Conservation (phyloP, 371 early-diverging fungal genomes). For the Apophysomyces elegans region DNA sequence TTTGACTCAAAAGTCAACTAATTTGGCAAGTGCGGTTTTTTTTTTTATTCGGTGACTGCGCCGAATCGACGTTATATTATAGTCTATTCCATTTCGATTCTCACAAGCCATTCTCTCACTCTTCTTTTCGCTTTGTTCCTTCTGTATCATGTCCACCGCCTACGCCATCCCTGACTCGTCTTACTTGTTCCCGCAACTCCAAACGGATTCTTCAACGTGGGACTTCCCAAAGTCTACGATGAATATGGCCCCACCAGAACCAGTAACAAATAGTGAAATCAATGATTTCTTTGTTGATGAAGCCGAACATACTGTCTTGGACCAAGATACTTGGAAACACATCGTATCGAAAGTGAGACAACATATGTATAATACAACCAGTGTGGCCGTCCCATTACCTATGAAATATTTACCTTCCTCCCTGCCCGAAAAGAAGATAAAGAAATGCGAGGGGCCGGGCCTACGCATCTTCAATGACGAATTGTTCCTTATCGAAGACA, state of each 20-base stretch:
- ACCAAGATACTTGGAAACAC: slow-evolving; percentile 18
- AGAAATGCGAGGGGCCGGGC: background rate
- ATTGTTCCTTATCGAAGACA: slow-evolving; percentile 15
- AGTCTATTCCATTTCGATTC: no score
- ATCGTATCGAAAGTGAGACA: slow-evolving; percentile 27
- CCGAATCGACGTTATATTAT: background rate
- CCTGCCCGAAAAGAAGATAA: slow-evolving; percentile 14
- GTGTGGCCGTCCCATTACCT: slow-evolving; percentile 27
- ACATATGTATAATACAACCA: slow-evolving; percentile 38
- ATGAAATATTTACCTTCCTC: slow-evolving; percentile 9
- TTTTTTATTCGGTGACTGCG: background rate
- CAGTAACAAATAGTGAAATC: background rate
- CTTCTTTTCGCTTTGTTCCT: background rate
- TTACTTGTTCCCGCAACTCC: slow-evolving; percentile 1
- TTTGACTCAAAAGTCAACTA: slow-evolving; percentile 1
- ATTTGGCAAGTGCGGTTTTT: background rate
- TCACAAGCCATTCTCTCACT: background rate
- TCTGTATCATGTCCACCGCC: background rate
- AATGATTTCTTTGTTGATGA: background rate
- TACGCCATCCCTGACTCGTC: background rate
- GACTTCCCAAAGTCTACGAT: background rate
- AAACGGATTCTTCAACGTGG: background rate
- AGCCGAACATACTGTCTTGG: background rate
- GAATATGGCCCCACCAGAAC: background rate
- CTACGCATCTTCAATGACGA: slow-evolving; percentile 10